Conservation (phyloP, 2,329 filamentous ascomycete species). For the Aspergillus sp. region DNA sequence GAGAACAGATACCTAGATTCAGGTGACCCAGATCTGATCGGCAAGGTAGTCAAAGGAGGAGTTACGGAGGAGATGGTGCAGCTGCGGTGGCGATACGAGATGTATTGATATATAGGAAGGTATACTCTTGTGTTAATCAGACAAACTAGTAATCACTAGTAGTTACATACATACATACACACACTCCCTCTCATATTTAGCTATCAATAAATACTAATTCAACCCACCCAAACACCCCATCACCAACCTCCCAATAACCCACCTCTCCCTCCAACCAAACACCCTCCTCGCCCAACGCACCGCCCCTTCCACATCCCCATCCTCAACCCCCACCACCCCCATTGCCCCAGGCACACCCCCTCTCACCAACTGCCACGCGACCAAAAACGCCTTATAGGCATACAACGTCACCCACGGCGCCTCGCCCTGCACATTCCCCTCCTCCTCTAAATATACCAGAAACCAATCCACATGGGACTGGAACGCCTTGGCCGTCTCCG, state of each 20-base stretch:
- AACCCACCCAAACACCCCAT: slow-evolving; percentile 29
- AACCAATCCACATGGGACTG: slow-evolving; percentile 46
- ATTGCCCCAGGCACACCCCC: slow-evolving; percentile 36
- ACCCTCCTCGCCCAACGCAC: slow-evolving; percentile 35
- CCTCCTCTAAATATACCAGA: slow-evolving; percentile 37
- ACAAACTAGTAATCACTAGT: too few species aligned
- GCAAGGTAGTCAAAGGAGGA: slow-evolving; percentile 44
- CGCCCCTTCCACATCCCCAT: slow-evolving; percentile 32
- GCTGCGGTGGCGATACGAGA: slow-evolving; percentile 48
- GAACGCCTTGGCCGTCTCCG: slow-evolving; percentile 28
- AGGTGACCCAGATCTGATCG: slow-evolving; percentile 38
- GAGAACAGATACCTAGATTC: slow-evolving; percentile 45
- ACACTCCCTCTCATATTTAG: too few species aligned
- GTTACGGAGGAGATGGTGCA: slow-evolving; percentile 49
- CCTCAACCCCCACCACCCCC: slow-evolving; percentile 32
- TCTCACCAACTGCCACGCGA: slow-evolving; percentile 43
- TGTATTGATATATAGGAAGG: slow-evolving; percentile 34
- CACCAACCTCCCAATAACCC: slow-evolving; percentile 37
- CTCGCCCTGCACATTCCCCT: slow-evolving; percentile 27
- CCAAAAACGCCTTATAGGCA: slow-evolving; percentile 45
- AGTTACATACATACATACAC: too few species aligned
- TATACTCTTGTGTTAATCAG: too few species aligned
- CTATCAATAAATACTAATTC: too few species aligned
- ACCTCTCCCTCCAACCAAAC: slow-evolving; percentile 32
- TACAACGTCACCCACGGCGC: slow-evolving; percentile 45